These are phyloP conservation scores for Thalassiosira ordinaria DNA, from an alignment of 352 stramenopile genomes.

Conservation along the genomic window DNA sequence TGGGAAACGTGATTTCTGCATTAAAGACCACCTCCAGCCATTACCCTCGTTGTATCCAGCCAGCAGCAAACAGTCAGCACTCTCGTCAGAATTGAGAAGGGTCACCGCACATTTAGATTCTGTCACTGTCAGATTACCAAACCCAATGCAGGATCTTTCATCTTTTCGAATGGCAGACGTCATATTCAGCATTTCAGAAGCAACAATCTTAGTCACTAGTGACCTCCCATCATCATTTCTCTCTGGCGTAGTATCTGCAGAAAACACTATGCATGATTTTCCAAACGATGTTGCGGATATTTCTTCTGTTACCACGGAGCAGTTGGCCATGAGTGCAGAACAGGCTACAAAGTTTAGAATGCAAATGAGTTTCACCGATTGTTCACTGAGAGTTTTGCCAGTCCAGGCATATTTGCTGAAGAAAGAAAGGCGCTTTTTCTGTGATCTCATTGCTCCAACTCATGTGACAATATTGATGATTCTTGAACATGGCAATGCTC, in stretches of 20 bases:
- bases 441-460: constrained; percentile 61
- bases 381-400: constrained; percentile 59
- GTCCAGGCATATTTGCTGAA: constrained; percentile 50
- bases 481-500: constrained; percentile 64
- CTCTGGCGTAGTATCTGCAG: constrained; percentile 54
- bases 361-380: constrained; percentile 63
- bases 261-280: constrained; percentile 61
- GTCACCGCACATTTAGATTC: constrained; percentile 62
- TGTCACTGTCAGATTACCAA: constrained; percentile 61
- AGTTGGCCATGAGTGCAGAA: constrained; percentile 21
- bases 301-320: constrained; percentile 41
- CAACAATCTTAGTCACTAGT: constrained; percentile 67
- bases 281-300: constrained; percentile 77
- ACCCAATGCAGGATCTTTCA: constrained; percentile 45
- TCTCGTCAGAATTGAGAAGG: constrained; percentile 76
- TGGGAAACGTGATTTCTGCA: constrained; percentile 28
- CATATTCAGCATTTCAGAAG: constrained; percentile 58
- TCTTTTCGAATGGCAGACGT: constrained; percentile 69
- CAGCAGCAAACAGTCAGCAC: constrained; percentile 51
- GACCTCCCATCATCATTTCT: constrained; percentile 74
- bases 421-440: constrained; percentile 29
- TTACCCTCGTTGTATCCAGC: constrained; percentile 60
- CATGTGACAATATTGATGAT: constrained; percentile 69
- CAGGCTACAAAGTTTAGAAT: constrained; percentile 62
- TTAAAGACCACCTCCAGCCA: constrained; percentile 68